Evolutionary conservation across 345 rosid genomes (phyloP).

Genomic region (Rhodomyrtus tomentosa): DNA sequence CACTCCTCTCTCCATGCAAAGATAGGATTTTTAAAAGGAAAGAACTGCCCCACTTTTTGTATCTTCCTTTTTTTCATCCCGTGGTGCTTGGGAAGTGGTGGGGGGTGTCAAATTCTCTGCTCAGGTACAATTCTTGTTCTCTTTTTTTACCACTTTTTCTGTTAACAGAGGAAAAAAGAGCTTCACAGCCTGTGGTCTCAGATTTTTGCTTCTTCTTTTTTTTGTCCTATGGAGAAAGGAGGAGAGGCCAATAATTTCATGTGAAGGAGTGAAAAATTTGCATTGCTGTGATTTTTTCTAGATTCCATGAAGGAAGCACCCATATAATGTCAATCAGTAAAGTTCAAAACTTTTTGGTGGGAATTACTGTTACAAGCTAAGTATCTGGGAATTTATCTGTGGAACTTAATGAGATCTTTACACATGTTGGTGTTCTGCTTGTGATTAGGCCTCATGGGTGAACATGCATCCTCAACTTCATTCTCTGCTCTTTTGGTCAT

Average conservation of each 20-base stretch:
- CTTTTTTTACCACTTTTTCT: background rate
- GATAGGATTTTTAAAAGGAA: slow-evolving; percentile 36
- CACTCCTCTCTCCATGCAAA: slow-evolving; percentile 11
- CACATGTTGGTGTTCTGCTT: background rate
- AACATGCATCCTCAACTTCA: background rate
- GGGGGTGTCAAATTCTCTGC: background rate
- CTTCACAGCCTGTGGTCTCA: background rate
- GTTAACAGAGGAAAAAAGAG: background rate
- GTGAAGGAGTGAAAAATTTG: slow-evolving; percentile 3
- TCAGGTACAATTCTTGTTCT: background rate
- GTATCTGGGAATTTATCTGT: background rate
- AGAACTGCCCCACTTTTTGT: slow-evolving; percentile 21
- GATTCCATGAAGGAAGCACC: slow-evolving; percentile 7
- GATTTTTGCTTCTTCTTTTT: background rate
- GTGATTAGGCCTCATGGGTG: background rate
- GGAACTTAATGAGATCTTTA: background rate
- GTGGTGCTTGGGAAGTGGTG: background rate
- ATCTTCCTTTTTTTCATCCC: slow-evolving; percentile 2
- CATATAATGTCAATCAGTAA: slow-evolving; percentile 5
- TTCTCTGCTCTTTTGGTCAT: background rate
- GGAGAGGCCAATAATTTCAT: slow-evolving; percentile 25
- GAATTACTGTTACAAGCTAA: background rate
- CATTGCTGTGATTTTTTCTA: slow-evolving; percentile 18
- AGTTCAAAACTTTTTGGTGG: slow-evolving; percentile 4
- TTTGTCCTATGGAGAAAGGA: background rate